These are phyloP conservation scores for Neoboletus brunneissimus DNA, from an alignment of 768 basidiomycete genomes.

Conservation along the genomic window DNA sequence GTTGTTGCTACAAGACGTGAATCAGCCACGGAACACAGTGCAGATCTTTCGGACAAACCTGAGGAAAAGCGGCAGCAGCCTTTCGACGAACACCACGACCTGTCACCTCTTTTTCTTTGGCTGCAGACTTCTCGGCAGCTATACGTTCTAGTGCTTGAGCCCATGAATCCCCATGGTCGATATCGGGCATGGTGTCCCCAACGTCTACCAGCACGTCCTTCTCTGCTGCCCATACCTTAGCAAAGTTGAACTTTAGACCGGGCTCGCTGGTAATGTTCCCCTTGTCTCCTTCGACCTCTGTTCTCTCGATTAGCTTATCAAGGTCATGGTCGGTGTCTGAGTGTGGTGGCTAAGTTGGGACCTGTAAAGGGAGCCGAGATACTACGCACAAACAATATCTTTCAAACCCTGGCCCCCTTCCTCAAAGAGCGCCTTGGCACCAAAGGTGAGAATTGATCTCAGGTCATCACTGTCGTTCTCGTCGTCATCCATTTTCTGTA, in stretches of 20 bases:
- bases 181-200: constrained; percentile 44
- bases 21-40: background rate
- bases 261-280: constrained; percentile 47
- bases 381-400: constrained; percentile 65
- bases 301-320: constrained; percentile 82
- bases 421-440: constrained; percentile 83
- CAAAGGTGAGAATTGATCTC: constrained; percentile 86
- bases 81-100: constrained; percentile 76
- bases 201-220: constrained; percentile 70
- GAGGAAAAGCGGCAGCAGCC: constrained; percentile 52
- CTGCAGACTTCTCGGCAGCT: constrained; percentile 40
- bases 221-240: constrained; percentile 88
- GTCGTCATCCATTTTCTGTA: constrained; percentile 90
- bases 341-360: background rate
- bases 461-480: constrained; percentile 76
- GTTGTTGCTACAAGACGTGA: constrained; percentile 24
- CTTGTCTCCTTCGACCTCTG: constrained; percentile 68
- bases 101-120: constrained; percentile 49
- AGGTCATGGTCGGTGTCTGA: constrained; percentile 79
- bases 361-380: background rate
- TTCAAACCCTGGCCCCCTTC: constrained; percentile 50
- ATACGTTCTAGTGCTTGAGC: constrained; percentile 58
- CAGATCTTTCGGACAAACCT: constrained; percentile 22
- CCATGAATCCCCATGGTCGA: constrained; percentile 77
- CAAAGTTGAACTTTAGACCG: constrained; percentile 75